These are phyloP conservation scores for Eragrostis tef DNA, from an alignment of 202 grass and related monocot species.

Conservation along the genomic window DNA sequence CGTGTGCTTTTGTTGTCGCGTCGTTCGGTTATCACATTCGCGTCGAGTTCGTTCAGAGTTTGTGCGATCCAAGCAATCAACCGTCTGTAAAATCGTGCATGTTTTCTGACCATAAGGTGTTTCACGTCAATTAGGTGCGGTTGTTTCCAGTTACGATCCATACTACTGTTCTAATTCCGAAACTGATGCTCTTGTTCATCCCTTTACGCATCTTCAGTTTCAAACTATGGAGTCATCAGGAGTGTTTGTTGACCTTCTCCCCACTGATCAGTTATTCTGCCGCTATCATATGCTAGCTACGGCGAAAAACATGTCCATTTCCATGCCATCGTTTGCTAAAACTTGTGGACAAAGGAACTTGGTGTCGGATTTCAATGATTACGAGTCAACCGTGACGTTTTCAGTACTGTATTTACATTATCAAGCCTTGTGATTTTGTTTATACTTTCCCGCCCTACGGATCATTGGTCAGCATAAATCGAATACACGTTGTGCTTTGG, in stretches of 20 bases:
- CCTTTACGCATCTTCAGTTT: conserved; percentile 22
- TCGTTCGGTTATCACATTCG: conserved; percentile 15
- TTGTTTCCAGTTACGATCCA: not conserved
- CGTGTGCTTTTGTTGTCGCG: not conserved
- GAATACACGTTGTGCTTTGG: conserved; percentile 11
- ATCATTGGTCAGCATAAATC: conserved; percentile 33
- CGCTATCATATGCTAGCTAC: conserved; percentile 13
- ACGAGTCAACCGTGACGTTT: conserved; percentile 45
- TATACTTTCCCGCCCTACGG: not conserved
- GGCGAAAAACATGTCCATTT: conserved; percentile 2
- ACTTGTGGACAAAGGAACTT: conserved; percentile 46
- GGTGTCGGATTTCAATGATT: conserved; percentile 42
- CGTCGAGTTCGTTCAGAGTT: not conserved
- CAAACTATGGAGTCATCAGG: not conserved
- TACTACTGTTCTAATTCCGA: not conserved
- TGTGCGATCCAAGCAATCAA: not conserved
- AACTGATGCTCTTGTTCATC: not conserved
- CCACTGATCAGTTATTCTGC: conserved; percentile 39
- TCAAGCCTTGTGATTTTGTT: too few species aligned
- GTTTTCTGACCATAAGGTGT: not conserved
- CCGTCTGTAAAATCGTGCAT: not conserved
- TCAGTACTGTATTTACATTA: not conserved
- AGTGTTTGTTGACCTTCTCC: conserved; percentile 44
- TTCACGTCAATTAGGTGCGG: not conserved
- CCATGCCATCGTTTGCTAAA: conserved; percentile 14